These are phyloP conservation scores for Aspergillus sp. DNA, from an alignment of 2,329 filamentous ascomycete species.

Conservation along the genomic window DNA sequence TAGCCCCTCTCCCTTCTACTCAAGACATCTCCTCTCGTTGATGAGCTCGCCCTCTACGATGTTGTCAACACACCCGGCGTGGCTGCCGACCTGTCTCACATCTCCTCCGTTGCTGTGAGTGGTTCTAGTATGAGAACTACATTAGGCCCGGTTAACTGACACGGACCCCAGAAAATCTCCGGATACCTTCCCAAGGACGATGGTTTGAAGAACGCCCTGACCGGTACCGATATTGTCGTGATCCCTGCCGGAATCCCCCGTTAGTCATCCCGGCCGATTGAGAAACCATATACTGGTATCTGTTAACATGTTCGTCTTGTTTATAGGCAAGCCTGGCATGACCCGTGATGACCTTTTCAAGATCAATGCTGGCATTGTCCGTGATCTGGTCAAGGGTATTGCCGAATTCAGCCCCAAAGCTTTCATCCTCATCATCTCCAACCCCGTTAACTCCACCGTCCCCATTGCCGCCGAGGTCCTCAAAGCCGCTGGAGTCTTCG, in stretches of 20 bases:
- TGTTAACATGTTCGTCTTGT: not conserved
- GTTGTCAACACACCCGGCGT: slow-evolving; percentile 98
- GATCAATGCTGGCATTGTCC: slow-evolving; percentile 98
- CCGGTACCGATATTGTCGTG: slow-evolving; percentile 92
- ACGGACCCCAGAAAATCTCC: slow-evolving; percentile 68
- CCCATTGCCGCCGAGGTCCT: slow-evolving; percentile 97
- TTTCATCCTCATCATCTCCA: slow-evolving; percentile 95
- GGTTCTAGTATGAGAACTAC: not conserved
- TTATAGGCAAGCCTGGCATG: slow-evolving; percentile 94
- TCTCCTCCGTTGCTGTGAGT: slow-evolving; percentile 84
- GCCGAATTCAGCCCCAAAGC: slow-evolving; percentile 91
- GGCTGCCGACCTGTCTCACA: slow-evolving; percentile 94
- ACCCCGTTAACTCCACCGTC: slow-evolving; percentile 99
- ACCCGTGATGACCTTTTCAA: slow-evolving; percentile 99
- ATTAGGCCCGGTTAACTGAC: slow-evolving; percentile 12
- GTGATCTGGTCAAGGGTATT: slow-evolving; percentile 85
- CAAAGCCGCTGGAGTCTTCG: slow-evolving; percentile 90
- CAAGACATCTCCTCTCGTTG: slow-evolving; percentile 85
- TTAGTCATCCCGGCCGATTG: slow-evolving; percentile 54
- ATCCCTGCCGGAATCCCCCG: slow-evolving; percentile 98
- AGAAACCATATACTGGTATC: not conserved
- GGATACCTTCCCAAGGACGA: slow-evolving; percentile 87
- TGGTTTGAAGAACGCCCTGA: slow-evolving; percentile 85
- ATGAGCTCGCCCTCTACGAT: slow-evolving; percentile 97
- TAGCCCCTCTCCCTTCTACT: slow-evolving; percentile 95